Base-by-base conservation (phyloP, 257 asterid species). In the Buddleja alternifolia region DNA sequence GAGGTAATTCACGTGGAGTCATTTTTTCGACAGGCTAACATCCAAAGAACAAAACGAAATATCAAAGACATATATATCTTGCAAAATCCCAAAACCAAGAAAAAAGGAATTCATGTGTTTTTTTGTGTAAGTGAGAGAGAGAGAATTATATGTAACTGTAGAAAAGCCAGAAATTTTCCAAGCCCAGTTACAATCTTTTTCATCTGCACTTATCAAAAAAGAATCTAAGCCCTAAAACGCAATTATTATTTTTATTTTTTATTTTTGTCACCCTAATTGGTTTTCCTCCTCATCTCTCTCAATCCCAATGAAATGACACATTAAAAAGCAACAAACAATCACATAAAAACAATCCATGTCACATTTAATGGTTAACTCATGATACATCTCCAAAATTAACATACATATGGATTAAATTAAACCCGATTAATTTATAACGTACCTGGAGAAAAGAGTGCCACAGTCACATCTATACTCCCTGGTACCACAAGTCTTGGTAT, bases 371-470 rank as follows among this genome's bases (percentile, higher is more conserved):
- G 34, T 29, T 29, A 29, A 29, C 5, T 29, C 34, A 29, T 29
- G n/a, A n/a, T n/a, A n/a, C n/a, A n/a, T n/a, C n/a, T n/a, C n/a
- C n/a, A n/a, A n/a, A n/a, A 29, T 5, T 29, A 29, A 29, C 34
- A 29, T 5, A 29, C 5, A 29, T 29, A 29, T 5, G 5, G 5
- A 29, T 1, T 5, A 29, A 29, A 29, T 29, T 29, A 29, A 29
- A 29, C 34, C 34, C 34, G 5, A 29, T 29, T 29, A 29, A 29
- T 29, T 29, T 29, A 29, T 5, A 29, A 2, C 57, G 0, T 12
- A 87, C 95, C 95, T 85, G 17, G 97, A 90, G 74, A 90, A 90
- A 4, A 88, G 90, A 0, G 97, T 90, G 73, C 93, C 95, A 60
- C 95, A 90, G 70, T 83, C 96, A 74, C 96, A 90, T 50, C 85